Percentiles rank a stretch among this genome's conserved stretches.
phyloP scores from a whole-genome alignment of 148 eudicot genomes.

The Rhododendron simsii region DNA sequence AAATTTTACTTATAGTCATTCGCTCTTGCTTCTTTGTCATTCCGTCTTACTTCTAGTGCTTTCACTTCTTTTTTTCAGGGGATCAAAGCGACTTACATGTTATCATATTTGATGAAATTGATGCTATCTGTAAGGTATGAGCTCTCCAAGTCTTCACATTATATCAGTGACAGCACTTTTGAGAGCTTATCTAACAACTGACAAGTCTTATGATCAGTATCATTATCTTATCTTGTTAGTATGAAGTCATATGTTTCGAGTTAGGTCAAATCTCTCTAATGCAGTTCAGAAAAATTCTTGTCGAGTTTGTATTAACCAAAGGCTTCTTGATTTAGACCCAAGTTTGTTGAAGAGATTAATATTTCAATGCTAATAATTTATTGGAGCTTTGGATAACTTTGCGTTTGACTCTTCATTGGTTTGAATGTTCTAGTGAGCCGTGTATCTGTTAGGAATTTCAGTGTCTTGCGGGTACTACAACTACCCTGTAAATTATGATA shows the following conservation, averaged over 20 bases:
- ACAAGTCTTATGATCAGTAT: background rate
- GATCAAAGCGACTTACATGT: constrained; percentile 98
- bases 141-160: background rate
- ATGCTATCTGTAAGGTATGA: constrained; percentile 95
- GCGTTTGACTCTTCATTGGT: background rate
- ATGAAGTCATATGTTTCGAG: background rate
- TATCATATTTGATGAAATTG: constrained; percentile 98
- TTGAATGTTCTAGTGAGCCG: background rate
- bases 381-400: background rate
- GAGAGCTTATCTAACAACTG: background rate
- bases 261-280: background rate
- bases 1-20: background rate
- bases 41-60: background rate
- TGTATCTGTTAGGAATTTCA: background rate
- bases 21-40: background rate
- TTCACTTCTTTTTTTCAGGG: constrained; percentile 47
- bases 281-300: background rate
- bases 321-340: background rate
- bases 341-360: background rate
- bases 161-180: background rate
- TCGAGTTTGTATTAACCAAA: background rate
- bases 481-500: background rate
- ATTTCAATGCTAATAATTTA: background rate
- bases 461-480: background rate
- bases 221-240: background rate